Evolutionary conservation across 352 stramenopile genomes (phyloP).

Genomic region (Phytopythium litorale): DNA sequence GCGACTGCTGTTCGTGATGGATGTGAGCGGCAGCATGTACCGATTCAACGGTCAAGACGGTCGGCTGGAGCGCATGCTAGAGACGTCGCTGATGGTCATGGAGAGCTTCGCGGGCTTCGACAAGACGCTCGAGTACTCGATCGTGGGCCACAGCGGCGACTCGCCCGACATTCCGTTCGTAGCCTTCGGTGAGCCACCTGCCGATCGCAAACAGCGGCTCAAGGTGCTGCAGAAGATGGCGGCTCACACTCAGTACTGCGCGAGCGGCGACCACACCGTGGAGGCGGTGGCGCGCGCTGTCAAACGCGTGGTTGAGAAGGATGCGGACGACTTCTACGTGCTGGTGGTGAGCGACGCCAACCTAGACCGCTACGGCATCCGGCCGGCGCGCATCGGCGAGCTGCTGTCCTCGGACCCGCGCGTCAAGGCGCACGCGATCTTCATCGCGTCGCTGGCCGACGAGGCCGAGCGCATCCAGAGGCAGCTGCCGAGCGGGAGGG

Average conservation of each 20-base stretch:
- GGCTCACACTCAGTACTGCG: slow-evolving; percentile 94
- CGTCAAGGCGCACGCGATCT: slow-evolving; percentile 78
- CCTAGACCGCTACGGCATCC: slow-evolving; percentile 90
- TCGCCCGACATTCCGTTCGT: slow-evolving; percentile 89
- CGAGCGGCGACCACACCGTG: slow-evolving; percentile 92
- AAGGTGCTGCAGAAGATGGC: slow-evolving; percentile 92
- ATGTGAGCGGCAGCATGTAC: slow-evolving; percentile 91
- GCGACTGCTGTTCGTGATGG: slow-evolving; percentile 91
- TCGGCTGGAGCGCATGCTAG: slow-evolving; percentile 90
- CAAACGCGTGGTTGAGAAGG: slow-evolving; percentile 51
- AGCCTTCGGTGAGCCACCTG: slow-evolving; percentile 75
- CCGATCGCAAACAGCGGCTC: slow-evolving; percentile 87
- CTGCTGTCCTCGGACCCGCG: slow-evolving; percentile 46
- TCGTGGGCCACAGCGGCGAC: slow-evolving; percentile 92
- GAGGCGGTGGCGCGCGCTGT: slow-evolving; percentile 88
- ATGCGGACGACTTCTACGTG: slow-evolving; percentile 82
- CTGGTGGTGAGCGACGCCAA: slow-evolving; percentile 96
- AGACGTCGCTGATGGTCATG: slow-evolving; percentile 96
- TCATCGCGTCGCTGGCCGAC: slow-evolving; percentile 82
- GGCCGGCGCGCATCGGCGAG: slow-evolving; percentile 41
- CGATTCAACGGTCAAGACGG: slow-evolving; percentile 93
- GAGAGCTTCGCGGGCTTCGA: slow-evolving; percentile 91
- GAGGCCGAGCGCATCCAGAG: slow-evolving; percentile 65
- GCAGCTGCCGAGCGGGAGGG: slow-evolving; percentile 60
- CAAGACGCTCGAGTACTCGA: slow-evolving; percentile 87